Evolutionary conservation across 2,329 filamentous ascomycete species (phyloP), one percentile per base, ranked within the genome.

Genomic region (Periconia macrospinosa): DNA sequence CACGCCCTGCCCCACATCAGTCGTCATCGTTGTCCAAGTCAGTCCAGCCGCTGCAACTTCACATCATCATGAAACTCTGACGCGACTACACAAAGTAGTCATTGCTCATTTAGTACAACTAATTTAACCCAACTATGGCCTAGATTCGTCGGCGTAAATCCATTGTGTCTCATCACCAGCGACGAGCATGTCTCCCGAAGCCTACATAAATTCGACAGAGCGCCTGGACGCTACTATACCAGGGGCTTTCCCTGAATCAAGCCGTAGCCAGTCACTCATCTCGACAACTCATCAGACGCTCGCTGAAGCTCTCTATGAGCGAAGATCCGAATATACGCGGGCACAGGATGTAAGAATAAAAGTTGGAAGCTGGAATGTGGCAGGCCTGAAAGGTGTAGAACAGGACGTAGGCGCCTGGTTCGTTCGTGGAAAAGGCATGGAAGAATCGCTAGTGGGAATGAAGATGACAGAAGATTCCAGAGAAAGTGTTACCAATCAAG

Each of bases 351-450:
- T 96, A 62, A 87, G 87, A 60, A 84, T 99, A 73, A 97, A 97
- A 75, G 83, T 99, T 48, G 94, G 93, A 41, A 89, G 90, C 0
- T 99, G 94, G 94, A 99, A 99, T 74, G 91, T 96, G 15, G 94
- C 92, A 3, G 87, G 88, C 1, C 87, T 89, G 59, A 86, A 90
- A 13, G 91, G 90, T 20, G 92, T 91, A 0, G 92, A 96, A 72
- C 90, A 91, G 61, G 94, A 97, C 69, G 78, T 99, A 6, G 89
- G 86, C 8, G 85, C 84, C 30, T 99, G 94, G 94, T 97, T 99
- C 70, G 83, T 95, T 8, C 80, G 86, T 11, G 90, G 88, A 15
- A 84, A 89, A 65, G 90, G 89, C 6, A 75, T 92, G 8, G 84
- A 88, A 54, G 79, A 86, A 50, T 77, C 79, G 17, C 73, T 93